phyloP scores from a whole-genome alignment of 495 filamentous ascomycete species.

The Venustampulla echinocandica region DNA sequence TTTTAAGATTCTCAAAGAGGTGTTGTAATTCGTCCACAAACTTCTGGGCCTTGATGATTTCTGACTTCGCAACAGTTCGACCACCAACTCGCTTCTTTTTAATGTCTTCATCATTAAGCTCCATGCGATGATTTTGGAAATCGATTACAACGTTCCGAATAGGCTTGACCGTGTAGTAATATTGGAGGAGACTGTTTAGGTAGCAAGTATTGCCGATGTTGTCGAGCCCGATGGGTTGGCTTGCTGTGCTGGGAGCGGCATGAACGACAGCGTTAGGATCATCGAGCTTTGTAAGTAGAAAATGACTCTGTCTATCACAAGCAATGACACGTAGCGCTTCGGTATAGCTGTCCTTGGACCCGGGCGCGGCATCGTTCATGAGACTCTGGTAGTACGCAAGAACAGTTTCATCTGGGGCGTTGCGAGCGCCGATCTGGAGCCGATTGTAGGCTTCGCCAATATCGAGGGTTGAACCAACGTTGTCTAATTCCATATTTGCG shows the following conservation, averaged over 20 bases:
- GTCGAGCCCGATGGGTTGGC: slow-evolving; percentile 72
- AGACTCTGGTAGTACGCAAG: slow-evolving; percentile 19
- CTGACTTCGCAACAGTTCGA: slow-evolving; percentile 43
- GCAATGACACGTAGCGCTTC: slow-evolving; percentile 24
- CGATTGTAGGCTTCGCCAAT: slow-evolving; percentile 22
- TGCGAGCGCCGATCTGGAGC: slow-evolving; percentile 15
- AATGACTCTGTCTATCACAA: slow-evolving; percentile 18
- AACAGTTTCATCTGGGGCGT: slow-evolving; percentile 19
- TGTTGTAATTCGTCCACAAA: slow-evolving; percentile 64
- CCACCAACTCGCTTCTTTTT: slow-evolving; percentile 55
- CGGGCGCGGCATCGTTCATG: slow-evolving; percentile 14
- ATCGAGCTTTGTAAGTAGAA: slow-evolving; percentile 21
- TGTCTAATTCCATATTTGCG: slow-evolving; percentile 15
- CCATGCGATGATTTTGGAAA: slow-evolving; percentile 56
- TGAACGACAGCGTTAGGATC: slow-evolving; percentile 22
- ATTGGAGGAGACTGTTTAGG: slow-evolving; percentile 92
- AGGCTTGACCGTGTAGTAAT: slow-evolving; percentile 81
- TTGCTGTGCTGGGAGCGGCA: slow-evolving; percentile 10
- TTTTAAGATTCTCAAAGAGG: slow-evolving; percentile 67
- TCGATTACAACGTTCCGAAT: slow-evolving; percentile 72
- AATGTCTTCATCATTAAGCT: slow-evolving; percentile 50
- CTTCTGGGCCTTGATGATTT: slow-evolving; percentile 58
- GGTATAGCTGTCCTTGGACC: slow-evolving; percentile 22
- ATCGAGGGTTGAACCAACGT: slow-evolving; percentile 6
- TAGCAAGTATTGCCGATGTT: slow-evolving; percentile 99